Evolutionary conservation across 352 stramenopile species (phyloP).

Genomic region (Blastocystis hominis): DNA sequence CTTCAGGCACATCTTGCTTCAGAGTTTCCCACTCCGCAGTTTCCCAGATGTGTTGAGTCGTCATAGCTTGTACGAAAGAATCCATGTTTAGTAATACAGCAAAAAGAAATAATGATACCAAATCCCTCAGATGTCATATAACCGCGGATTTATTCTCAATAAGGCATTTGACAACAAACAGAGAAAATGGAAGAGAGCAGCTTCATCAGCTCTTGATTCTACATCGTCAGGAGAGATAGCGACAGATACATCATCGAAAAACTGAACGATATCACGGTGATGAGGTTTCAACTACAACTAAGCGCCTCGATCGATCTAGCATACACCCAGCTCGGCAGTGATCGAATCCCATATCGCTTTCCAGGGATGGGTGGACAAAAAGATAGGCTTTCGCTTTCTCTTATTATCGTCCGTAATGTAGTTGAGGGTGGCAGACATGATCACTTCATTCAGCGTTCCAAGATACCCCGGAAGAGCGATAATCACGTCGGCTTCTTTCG

Average conservation of each 20-base stretch:
- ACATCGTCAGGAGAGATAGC: neutral
- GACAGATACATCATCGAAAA: neutral
- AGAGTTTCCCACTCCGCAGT: conserved; percentile 56
- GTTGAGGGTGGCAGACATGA: conserved; percentile 14
- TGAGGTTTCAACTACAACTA: neutral
- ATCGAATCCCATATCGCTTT: conserved; percentile 39
- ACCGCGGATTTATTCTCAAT: neutral
- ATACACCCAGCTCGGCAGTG: neutral
- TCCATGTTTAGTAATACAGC: neutral
- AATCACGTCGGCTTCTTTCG: conserved; percentile 2
- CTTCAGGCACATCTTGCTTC: neutral
- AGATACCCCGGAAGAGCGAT: conserved; percentile 19
- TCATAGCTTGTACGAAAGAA: conserved; percentile 44
- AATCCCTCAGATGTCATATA: neutral
- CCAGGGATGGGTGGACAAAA: conserved; percentile 16
- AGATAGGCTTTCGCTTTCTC: neutral
- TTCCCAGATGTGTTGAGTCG: conserved; percentile 54
- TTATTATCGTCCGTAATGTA: conserved; percentile 46
- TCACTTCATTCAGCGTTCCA: conserved; percentile 44
- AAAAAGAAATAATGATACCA: conserved; percentile 7
- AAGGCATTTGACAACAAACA: neutral
- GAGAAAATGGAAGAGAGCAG: neutral
- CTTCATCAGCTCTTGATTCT: conserved; percentile 41
- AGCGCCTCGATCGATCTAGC: neutral
- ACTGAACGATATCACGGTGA: neutral